These are phyloP conservation scores for Ambrosia artemisiifolia DNA, from an alignment of 129 eudicot species.

Conservation along the genomic window DNA sequence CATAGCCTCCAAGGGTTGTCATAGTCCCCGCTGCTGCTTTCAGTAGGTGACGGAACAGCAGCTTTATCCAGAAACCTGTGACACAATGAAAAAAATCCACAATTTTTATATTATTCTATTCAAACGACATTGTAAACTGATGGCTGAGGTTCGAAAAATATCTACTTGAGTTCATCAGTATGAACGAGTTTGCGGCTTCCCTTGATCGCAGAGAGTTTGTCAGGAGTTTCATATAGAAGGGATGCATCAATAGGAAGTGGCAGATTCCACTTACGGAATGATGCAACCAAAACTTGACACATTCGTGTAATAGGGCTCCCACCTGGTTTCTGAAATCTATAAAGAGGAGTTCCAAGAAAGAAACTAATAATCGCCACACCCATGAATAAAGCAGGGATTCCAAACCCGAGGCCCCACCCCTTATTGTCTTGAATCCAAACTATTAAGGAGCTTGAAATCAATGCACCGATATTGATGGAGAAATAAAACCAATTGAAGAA, in stretches of 20 bases:
- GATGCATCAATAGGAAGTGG: constrained; percentile 52
- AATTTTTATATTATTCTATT: too few relatives aligned
- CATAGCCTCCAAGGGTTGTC: constrained; percentile 63
- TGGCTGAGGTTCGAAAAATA: neutral
- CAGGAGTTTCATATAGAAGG: constrained; percentile 68
- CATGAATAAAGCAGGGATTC: constrained; percentile 81
- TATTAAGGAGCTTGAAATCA: constrained; percentile 60
- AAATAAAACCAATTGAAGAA: constrained; percentile 92
- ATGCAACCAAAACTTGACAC: constrained; percentile 80
- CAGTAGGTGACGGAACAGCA: constrained; percentile 50
- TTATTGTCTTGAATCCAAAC: constrained; percentile 82
- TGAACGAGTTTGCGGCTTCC: constrained; percentile 80
- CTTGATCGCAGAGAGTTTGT: constrained; percentile 56
- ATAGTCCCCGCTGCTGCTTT: constrained; percentile 37
- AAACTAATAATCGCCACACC: constrained; percentile 69
- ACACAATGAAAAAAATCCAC: neutral
- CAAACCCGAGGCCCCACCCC: constrained; percentile 93
- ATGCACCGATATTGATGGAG: constrained; percentile 70
- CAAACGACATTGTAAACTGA: neutral
- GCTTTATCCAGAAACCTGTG: constrained; percentile 86
- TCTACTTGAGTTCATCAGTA: constrained; percentile 71
- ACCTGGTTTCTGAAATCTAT: constrained; percentile 84
- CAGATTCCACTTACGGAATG: constrained; percentile 51
- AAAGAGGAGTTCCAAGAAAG: constrained; percentile 71
- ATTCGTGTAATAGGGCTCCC: constrained; percentile 91